Evolutionary conservation across 169 alveolate species (phyloP), one percentile per base, ranked within the genome.

Genomic region (Theileria parva): DNA sequence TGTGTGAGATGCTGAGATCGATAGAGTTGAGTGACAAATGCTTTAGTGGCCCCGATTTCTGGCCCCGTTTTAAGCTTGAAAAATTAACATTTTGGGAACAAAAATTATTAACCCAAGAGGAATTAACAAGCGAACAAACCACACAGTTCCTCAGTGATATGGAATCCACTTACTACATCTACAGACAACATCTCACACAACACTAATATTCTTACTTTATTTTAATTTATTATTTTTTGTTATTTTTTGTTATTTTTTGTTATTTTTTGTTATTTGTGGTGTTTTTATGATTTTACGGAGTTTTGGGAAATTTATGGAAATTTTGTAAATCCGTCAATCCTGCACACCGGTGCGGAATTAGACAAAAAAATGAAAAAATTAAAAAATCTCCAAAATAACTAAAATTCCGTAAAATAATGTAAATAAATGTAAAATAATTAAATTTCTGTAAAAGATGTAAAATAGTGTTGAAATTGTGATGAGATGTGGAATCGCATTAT

Each of bases 61-160:
- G 53, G 53, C 2, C 53, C 1, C 2, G 8, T 4, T 13, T 44
- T 44, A 44, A 44, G 3, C 53, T 44, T 13, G 37, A 32, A 32
- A 32, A 32, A 32, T 44, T 44, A 44, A 44, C 12, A 44, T 44
- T 44, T 44, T 44, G 53, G 53, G 19, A 1, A 4, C 53, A 44
- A 44, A 13, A 44, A 44, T 44, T 44, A 44, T 11, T 15, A 44
- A 44, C 17, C 2, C 2, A 44, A 4, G 85, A 84, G 4, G 69
- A 57, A 21, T 77, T 84, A 3, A 44, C 27, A 0, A 73, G 21
- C 0, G 50, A 28, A 25, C 87, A 77, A 0, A 2, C 25, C 0
- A 64, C 78, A 1, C 90, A 84, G 66, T 69, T 84, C 44, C 65
- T 69, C 23, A 68, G 77, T 81, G 91, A 85, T 21, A 72, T 79